Conservation (phyloP, 768 basidiomycete species). For the Ramaria rubella region DNA sequence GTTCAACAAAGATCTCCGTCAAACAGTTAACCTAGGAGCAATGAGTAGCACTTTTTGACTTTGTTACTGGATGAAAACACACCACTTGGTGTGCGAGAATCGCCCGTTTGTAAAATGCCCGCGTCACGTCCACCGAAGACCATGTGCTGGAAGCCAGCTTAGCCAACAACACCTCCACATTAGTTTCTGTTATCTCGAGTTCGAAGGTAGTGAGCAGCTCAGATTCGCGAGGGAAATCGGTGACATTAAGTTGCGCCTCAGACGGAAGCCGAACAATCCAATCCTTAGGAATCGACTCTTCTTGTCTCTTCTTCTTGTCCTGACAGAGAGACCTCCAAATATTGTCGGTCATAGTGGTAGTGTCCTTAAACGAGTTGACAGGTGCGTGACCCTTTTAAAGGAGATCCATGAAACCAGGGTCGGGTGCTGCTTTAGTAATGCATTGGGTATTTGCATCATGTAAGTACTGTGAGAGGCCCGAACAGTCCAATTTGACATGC, state of each 20-base stretch:
- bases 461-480: too few species aligned
- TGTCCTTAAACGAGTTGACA: too few species aligned
- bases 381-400: too few species aligned
- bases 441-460: too few species aligned
- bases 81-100: constrained; percentile 76
- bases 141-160: constrained; percentile 49
- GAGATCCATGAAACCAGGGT: too few species aligned
- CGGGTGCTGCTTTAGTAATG: too few species aligned
- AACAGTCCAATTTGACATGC: too few species aligned
- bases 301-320: constrained; percentile 49
- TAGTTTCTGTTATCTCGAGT: constrained; percentile 52
- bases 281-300: constrained; percentile 51
- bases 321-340: constrained; percentile 49
- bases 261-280: constrained; percentile 51
- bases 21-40: constrained; percentile 66
- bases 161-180: constrained; percentile 43
- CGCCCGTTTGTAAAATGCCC: constrained; percentile 71
- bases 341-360: neutral
- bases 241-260: constrained; percentile 43
- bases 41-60: neutral
- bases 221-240: constrained; percentile 44
- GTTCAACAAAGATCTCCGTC: constrained; percentile 74
- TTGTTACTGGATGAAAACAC: constrained; percentile 14
- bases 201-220: constrained; percentile 53
- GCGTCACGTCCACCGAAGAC: constrained; percentile 63